phyloP scores from a whole-genome alignment of 176 grass and related monocot species.

The Eragrostis curvula region DNA sequence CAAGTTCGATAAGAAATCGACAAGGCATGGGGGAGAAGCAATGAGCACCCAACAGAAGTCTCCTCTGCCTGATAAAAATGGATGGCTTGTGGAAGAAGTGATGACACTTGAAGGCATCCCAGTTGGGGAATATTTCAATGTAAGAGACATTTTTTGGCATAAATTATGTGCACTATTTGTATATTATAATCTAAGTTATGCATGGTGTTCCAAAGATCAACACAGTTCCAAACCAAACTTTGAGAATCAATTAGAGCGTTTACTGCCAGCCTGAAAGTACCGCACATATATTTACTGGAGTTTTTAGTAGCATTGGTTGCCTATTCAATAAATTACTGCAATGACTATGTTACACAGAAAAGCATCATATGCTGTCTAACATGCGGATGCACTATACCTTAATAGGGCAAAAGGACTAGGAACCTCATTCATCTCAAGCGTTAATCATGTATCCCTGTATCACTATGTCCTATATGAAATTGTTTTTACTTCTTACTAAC shows the following conservation, averaged over 20 bases:
- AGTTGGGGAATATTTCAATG: slow-evolving; percentile 77
- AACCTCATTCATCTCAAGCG: slow-evolving; percentile 2
- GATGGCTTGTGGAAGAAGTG: slow-evolving; percentile 90
- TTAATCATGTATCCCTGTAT: neutral
- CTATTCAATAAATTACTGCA: slow-evolving; percentile 19
- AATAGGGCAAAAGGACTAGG: neutral
- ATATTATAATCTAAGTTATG: neutral
- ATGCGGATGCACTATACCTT: slow-evolving; percentile 13
- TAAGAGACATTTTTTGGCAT: slow-evolving; percentile 42
- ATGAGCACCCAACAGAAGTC: slow-evolving; percentile 90
- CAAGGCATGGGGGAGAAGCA: slow-evolving; percentile 58
- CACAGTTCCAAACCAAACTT: neutral
- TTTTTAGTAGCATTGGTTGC: slow-evolving; percentile 13
- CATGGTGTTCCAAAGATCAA: neutral
- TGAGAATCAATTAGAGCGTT: neutral
- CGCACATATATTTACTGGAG: neutral
- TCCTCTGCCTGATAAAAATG: slow-evolving; percentile 67
- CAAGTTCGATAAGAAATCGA: slow-evolving; percentile 69
- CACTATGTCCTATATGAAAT: slow-evolving; percentile 5
- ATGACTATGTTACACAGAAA: neutral
- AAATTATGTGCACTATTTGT: slow-evolving; percentile 5
- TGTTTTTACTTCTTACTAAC: slow-evolving; percentile 17
- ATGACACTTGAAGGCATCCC: slow-evolving; percentile 68
- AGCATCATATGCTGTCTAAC: neutral
- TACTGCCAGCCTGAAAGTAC: neutral